Base-by-base conservation (phyloP, 108 stramenopile genomes). In the Parmales sp. region DNA sequence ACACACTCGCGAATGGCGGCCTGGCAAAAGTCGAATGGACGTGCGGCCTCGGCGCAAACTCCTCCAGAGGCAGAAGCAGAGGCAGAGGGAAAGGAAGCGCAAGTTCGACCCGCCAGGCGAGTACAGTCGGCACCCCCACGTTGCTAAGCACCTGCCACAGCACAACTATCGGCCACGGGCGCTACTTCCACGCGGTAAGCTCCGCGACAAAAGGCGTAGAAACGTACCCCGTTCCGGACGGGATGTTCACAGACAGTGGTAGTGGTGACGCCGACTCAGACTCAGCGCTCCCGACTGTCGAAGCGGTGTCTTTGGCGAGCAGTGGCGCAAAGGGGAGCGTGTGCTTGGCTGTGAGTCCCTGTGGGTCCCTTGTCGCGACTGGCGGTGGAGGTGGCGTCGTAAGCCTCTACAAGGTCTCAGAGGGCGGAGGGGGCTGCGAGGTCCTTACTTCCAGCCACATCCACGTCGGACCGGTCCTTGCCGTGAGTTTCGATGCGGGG, bases 111-210 rank as follows among this genome's bases (percentile, higher is more conserved):
- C 13, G 18, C n/a, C 29, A 34, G 54, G 31, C 26, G n/a, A n/a
- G n/a, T n/a, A n/a, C n/a, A n/a, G n/a, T n/a, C n/a, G 54, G 54
- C 13, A 34, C 36, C 54, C 29, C 29, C 2, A 60, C 29, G 31
- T 34, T 60, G 2, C 16, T 28, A 4, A 19, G n/a, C 8, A 28
- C 36, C 28, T 6, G 31, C 8, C 16, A 34, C 31, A 34, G 29
- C 54, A 28, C n/a, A 11, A 60, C 29, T 28, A 60, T 60, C 16
- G 54, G 29, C 13, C 13, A 28, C 26, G 54, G 54, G 31, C 13
- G 54, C n/a, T 60, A 19, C 31, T 60, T 60, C 54, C 36, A 60
- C 54, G 54, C 54, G 26, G 54, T 60, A 28, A 60, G 20, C 54
- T 13, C 20, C 3, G 31, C 31, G 31, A 28, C 26, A 11, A 60